Evolutionary conservation across 441 rosid genomes (phyloP).

Genomic region (Aquilaria agallochum): DNA sequence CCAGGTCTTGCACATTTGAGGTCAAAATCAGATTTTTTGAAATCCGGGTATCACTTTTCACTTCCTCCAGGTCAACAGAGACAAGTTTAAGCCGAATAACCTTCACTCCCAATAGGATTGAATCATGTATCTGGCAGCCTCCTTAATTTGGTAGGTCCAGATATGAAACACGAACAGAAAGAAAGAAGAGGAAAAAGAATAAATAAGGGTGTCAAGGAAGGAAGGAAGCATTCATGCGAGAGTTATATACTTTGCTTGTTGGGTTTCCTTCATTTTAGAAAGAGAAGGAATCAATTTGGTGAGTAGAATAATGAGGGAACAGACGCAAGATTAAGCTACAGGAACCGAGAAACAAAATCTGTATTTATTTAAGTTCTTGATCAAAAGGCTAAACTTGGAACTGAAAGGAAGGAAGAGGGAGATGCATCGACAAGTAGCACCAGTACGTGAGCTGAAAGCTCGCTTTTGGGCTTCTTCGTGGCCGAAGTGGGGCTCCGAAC

Average conservation of each 20-base stretch:
- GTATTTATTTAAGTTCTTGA: too few species aligned
- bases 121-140: constrained; percentile 17
- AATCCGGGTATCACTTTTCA: constrained; percentile 17
- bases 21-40: constrained; percentile 17
- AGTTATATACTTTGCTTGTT: constrained; percentile 11
- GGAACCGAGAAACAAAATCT: neutral
- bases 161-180: constrained; percentile 8
- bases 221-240: constrained; percentile 47
- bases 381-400: too few species aligned
- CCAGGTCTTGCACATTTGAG: constrained; percentile 41
- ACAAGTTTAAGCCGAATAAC: constrained; percentile 26
- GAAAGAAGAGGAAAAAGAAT: constrained; percentile 1
- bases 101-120: constrained; percentile 24
- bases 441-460: too few species aligned
- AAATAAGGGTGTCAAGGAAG: constrained; percentile 37
- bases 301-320: constrained; percentile 1
- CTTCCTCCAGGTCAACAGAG: neutral
- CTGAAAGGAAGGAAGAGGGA: too few species aligned
- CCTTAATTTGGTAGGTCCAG: constrained; percentile 49
- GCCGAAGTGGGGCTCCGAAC: too few species aligned
- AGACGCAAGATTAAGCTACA: neutral
- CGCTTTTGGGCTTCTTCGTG: too few species aligned
- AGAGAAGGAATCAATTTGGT: neutral
- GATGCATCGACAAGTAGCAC: too few species aligned
- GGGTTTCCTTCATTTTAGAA: constrained; percentile 7